Percentiles rank a stretch among this genome's conserved stretches.
Evolutionary conservation across 371 early-diverging fungal species (phyloP).

Genomic region (Modicella reniformis): DNA sequence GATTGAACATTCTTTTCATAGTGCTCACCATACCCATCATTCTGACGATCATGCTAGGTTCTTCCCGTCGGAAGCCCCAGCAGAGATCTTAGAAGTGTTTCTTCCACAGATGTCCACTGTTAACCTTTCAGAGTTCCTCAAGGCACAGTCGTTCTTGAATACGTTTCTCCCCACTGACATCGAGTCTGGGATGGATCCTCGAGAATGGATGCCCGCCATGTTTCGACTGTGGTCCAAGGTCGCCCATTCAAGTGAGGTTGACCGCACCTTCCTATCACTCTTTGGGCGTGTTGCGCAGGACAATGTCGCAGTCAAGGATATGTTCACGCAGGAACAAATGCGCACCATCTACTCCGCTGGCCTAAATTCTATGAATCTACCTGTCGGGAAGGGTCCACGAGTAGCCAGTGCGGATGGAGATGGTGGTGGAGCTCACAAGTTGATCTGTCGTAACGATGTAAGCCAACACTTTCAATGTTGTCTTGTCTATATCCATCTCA

Average conservation of each 20-base stretch:
- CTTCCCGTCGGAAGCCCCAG: conserved; percentile 71
- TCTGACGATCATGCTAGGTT: conserved; percentile 54
- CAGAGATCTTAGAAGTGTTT: conserved; percentile 77
- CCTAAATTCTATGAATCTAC: conserved; percentile 77
- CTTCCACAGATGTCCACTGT: conserved; percentile 36
- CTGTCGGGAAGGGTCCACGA: conserved; percentile 75
- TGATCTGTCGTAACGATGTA: conserved; percentile 41
- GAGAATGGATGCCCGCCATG: conserved; percentile 82
- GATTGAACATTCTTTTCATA: background rate
- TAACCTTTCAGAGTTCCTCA: conserved; percentile 57
- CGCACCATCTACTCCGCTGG: conserved; percentile 76
- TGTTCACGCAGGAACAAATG: conserved; percentile 76
- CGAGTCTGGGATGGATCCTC: conserved; percentile 50
- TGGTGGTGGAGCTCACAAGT: conserved; percentile 32
- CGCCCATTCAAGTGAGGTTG: conserved; percentile 65
- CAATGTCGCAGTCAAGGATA: conserved; percentile 34
- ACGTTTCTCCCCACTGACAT: conserved; percentile 68
- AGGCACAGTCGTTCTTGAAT: conserved; percentile 67
- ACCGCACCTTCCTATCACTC: conserved; percentile 73
- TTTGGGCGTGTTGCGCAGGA: conserved; percentile 75
- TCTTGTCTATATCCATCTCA: background rate
- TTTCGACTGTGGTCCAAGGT: conserved; percentile 84
- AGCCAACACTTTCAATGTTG: background rate
- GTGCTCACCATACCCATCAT: background rate
- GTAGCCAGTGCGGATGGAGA: conserved; percentile 51